Evolutionary conservation across 75 land plant genomes (phyloP).

Genomic region (Cryptomeria japonica): DNA sequence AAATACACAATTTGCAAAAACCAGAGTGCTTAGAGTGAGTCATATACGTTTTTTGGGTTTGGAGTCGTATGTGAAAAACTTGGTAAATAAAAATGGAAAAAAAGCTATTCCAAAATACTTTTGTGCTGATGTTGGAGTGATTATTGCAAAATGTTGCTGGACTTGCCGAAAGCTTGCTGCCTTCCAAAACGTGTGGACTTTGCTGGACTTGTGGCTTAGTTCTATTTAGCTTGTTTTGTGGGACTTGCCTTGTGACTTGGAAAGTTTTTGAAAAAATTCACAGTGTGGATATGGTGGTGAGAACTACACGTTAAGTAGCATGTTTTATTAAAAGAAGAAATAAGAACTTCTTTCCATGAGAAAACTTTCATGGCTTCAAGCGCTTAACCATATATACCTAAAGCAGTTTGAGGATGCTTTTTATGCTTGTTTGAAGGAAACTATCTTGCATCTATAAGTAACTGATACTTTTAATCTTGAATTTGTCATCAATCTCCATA

Average conservation of each 20-base stretch:
- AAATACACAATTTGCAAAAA: neutral
- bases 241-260: neutral
- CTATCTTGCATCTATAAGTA: neutral
- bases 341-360: neutral
- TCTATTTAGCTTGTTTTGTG: neutral
- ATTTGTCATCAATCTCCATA: too few species aligned
- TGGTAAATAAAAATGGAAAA: neutral
- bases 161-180: neutral
- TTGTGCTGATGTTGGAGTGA: neutral
- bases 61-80: neutral
- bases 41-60: neutral
- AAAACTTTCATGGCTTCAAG: neutral
- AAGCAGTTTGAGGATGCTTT: neutral
- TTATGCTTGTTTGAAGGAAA: neutral
- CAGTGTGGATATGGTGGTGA: neutral
- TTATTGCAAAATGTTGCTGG: neutral
- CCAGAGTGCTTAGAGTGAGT: neutral
- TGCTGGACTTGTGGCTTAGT: neutral
- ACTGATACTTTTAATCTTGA: neutral
- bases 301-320: neutral
- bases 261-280: too few species aligned
- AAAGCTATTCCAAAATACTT: neutral
- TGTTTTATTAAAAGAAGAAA: neutral
- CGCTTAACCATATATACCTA: neutral
- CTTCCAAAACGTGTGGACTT: neutral